Evolutionary conservation across 768 basidiomycete species (phyloP).

Genomic region (Tubosaeta sp.): DNA sequence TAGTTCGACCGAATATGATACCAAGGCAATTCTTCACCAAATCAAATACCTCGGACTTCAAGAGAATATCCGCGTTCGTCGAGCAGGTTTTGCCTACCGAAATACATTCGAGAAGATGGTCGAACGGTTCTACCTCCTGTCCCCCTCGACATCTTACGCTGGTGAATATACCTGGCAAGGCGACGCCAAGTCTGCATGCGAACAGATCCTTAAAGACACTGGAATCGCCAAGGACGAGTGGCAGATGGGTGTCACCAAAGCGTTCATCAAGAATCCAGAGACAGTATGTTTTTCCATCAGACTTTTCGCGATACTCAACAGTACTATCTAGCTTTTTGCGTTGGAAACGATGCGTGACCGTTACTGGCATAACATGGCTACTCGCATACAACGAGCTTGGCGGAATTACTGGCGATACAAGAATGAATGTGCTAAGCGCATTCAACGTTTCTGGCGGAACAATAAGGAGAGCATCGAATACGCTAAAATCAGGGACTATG

Average conservation of each 20-base stretch:
- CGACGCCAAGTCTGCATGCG: constrained; percentile 85
- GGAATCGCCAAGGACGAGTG: constrained; percentile 96
- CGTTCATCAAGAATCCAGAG: constrained; percentile 99
- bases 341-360: constrained; percentile 98
- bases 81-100: constrained; percentile 96
- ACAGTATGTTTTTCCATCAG: constrained; percentile 52
- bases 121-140: constrained; percentile 94
- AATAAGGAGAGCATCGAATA: constrained; percentile 93
- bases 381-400: constrained; percentile 92
- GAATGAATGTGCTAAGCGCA: constrained; percentile 90
- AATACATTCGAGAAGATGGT: constrained; percentile 99
- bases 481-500: constrained; percentile 88
- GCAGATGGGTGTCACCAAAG: constrained; percentile 99
- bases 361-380: constrained; percentile 99
- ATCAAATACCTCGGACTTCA: constrained; percentile 98
- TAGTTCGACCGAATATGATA: constrained; percentile 86
- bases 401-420: constrained; percentile 95
- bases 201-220: constrained; percentile 89
- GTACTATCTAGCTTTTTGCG: constrained; percentile 76
- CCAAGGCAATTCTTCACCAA: constrained; percentile 94
- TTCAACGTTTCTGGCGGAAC: constrained; percentile 98
- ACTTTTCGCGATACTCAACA: not conserved
- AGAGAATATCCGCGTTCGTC: constrained; percentile 95
- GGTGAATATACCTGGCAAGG: constrained; percentile 98
- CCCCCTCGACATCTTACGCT: constrained; percentile 93